Evolutionary conservation across 1,284 basidiomycete species (phyloP), one percentile per base, ranked within the genome.

Genomic region (Malassezia cuniculi): DNA sequence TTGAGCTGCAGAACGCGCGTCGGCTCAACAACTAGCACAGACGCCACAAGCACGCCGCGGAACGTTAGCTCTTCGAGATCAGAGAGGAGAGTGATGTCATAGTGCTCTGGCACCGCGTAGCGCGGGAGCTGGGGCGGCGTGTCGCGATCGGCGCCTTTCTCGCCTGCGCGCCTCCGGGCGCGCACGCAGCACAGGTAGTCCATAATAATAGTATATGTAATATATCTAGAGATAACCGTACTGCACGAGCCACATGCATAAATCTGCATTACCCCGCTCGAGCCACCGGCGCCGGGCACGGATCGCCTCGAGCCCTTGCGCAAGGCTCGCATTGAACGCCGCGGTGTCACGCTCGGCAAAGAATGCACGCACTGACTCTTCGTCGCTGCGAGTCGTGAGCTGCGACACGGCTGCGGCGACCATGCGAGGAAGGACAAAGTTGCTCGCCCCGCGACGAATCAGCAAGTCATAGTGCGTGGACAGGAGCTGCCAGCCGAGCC

Each of bases 51-150:
- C 43, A 80, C 74, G 27, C 87, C 87, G 30, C 77, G 73, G 63
- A 86, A 93, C 15, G 69, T 74, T 36, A 76, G 72, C 20, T 73
- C 73, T 43, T 80, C 73, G 33, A 93, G 74, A 69, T 89, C 81
- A 3, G 86, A 48, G 62, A 75, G 79, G 68, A 90, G 72, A 32
- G 77, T 79, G 34, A 90, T 67, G 54, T 71, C 81, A 69, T 90
- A 93, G 68, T 87, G 83, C 14, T 69, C 73, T 11, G 84, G 80
- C n/a, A n/a, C n/a, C n/a, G n/a, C n/a, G n/a, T n/a, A n/a, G n/a
- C n/a, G n/a, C n/a, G n/a, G n/a, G n/a, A n/a, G n/a, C n/a, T n/a
- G n/a, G n/a, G n/a, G n/a, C n/a, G n/a, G n/a, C n/a, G n/a, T n/a
- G n/a, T n/a, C n/a, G n/a, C n/a, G n/a, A n/a, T n/a, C n/a, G n/a